Percentiles rank a stretch among this genome's conserved stretches.
These are phyloP conservation scores for Brassica hybrid DNA, from an alignment of 441 rosid genomes.

Conservation along the genomic window DNA sequence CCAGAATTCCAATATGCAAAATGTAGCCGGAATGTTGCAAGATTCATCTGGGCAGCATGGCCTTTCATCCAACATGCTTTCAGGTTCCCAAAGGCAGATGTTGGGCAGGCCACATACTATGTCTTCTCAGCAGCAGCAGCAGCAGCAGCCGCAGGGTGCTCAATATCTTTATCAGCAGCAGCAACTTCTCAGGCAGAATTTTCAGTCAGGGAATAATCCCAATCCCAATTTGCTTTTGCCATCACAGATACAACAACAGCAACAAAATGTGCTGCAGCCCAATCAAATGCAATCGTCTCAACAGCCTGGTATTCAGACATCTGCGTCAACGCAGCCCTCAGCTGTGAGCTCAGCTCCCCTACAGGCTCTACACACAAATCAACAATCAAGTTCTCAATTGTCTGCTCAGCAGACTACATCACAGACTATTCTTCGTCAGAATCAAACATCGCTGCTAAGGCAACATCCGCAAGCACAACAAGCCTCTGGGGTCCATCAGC, in stretches of 20 bases:
- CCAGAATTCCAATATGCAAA: slow-evolving; percentile 72
- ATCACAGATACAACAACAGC: slow-evolving; percentile 49
- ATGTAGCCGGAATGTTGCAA: slow-evolving; percentile 65
- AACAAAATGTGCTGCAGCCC: slow-evolving; percentile 63
- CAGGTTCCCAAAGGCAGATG: slow-evolving; percentile 78
- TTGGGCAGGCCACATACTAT: slow-evolving; percentile 69
- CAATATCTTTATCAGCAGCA: slow-evolving; percentile 69
- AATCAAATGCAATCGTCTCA: slow-evolving; percentile 78
- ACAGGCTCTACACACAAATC: slow-evolving; percentile 74
- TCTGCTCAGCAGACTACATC: slow-evolving; percentile 67
- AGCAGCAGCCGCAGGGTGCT: slow-evolving; percentile 56
- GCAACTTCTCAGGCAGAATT: slow-evolving; percentile 63
- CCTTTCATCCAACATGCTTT: slow-evolving; percentile 57
- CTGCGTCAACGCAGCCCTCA: slow-evolving; percentile 62
- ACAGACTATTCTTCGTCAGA: slow-evolving; percentile 78
- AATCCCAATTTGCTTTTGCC: slow-evolving; percentile 58
- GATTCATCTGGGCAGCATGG: slow-evolving; percentile 66
- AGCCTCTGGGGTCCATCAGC: slow-evolving; percentile 70
- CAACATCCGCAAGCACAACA: slow-evolving; percentile 78
- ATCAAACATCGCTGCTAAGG: slow-evolving; percentile 67
- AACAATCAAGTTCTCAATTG: slow-evolving; percentile 73
- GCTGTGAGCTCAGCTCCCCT: slow-evolving; percentile 59
- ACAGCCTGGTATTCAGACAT: slow-evolving; percentile 67
- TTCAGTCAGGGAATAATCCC: slow-evolving; percentile 63
- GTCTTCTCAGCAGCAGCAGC: slow-evolving; percentile 69